Evolutionary conservation across 2,329 filamentous ascomycete genomes (phyloP).

Genomic region (Neofusicoccum cordaticola): DNA sequence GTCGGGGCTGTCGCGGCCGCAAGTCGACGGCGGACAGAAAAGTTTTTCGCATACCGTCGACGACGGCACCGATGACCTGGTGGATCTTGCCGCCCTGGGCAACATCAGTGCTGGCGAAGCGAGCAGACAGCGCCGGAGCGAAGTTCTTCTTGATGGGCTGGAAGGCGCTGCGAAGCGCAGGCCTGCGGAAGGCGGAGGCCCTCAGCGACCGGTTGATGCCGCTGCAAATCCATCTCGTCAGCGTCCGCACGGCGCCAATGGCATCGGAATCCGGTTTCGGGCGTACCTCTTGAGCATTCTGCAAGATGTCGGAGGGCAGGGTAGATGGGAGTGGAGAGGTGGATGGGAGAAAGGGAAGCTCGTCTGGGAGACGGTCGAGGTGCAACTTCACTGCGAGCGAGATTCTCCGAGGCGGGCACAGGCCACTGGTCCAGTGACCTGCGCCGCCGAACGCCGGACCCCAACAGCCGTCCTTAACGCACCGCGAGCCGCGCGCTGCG

Average conservation of each 20-base stretch:
- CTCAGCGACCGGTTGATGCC: conserved; percentile 65
- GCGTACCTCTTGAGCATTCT: conserved; percentile 63
- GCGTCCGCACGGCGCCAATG: conserved; percentile 38
- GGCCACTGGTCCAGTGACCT: conserved; percentile 7
- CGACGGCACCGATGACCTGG: conserved; percentile 97
- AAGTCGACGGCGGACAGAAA: conserved; percentile 25
- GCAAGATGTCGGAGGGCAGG: conserved; percentile 43
- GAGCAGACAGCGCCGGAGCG: conserved; percentile 57
- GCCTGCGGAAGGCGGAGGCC: conserved; percentile 58
- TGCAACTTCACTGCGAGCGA: conserved; percentile 15
- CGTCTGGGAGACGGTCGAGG: conserved; percentile 15
- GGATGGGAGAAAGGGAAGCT: conserved; percentile 21
- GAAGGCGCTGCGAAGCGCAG: conserved; percentile 50
- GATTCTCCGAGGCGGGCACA: conserved; percentile 14
- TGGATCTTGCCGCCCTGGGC: conserved; percentile 62
- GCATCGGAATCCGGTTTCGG: conserved; percentile 22
- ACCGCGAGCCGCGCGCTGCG: background rate
- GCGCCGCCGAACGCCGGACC: conserved; percentile 9
- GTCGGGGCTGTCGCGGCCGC: conserved; percentile 15
- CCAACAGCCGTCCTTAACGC: background rate
- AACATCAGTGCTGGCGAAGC: conserved; percentile 61
- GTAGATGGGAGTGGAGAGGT: conserved; percentile 33
- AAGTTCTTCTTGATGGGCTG: conserved; percentile 57
- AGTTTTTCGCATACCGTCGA: conserved; percentile 73
- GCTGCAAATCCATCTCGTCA: conserved; percentile 49